Evolutionary conservation across 371 early-diverging fungal genomes (phyloP).

Genomic region (Syncephalastrum monosporum): DNA sequence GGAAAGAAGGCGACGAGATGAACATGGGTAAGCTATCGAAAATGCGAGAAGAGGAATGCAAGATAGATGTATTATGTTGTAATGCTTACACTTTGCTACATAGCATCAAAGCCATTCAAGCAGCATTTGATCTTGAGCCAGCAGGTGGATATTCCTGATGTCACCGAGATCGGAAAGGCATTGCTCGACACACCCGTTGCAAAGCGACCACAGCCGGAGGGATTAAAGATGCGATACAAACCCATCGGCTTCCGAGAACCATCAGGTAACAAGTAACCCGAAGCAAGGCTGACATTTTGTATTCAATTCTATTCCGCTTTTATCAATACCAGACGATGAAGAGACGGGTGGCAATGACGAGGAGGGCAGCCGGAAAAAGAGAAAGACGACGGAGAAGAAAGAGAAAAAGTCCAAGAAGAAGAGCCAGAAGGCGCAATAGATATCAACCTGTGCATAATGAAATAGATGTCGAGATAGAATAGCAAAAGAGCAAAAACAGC

Average conservation of each 20-base stretch:
- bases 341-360: neutral
- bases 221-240: slow-evolving; percentile 45
- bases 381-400: slow-evolving; percentile 24
- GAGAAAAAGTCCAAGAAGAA: slow-evolving; percentile 10
- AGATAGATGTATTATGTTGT: neutral
- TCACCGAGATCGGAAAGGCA: slow-evolving; percentile 32
- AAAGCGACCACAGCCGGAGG: slow-evolving; percentile 46
- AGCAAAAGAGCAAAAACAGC: too few relatives aligned
- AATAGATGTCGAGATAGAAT: too few relatives aligned
- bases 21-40: neutral
- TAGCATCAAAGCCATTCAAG: slow-evolving; percentile 37
- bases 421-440: neutral
- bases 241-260: slow-evolving; percentile 35
- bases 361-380: slow-evolving; percentile 46
- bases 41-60: neutral
- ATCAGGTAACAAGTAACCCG: slow-evolving; percentile 17
- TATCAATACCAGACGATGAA: neutral
- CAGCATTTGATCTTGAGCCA: slow-evolving; percentile 42
- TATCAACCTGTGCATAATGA: too few relatives aligned
- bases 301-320: neutral
- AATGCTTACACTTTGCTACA: neutral
- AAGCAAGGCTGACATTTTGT: neutral
- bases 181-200: slow-evolving; percentile 34
- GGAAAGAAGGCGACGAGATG: slow-evolving; percentile 23
- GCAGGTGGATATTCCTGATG: slow-evolving; percentile 43